Evolutionary conservation across 345 rosid genomes (phyloP).

Genomic region (Ricinus communis): DNA sequence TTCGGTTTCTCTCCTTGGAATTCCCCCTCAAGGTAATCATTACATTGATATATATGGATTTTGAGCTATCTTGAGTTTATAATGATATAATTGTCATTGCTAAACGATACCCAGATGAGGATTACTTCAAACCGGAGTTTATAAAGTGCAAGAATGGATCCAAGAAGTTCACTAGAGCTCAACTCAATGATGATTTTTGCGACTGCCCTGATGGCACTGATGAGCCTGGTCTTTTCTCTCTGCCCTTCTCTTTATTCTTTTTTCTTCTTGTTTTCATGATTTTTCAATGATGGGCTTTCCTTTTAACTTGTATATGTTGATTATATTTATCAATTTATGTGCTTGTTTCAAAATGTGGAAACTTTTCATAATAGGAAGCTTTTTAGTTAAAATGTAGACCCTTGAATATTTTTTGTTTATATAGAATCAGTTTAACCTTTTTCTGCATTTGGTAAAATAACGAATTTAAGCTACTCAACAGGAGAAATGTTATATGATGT

Average conservation of each 20-base stretch:
- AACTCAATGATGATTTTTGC: constrained; percentile 88
- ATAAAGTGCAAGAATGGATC: constrained; percentile 81
- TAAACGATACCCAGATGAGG: constrained; percentile 49
- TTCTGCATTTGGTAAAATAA: too few species aligned
- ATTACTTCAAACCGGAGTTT: constrained; percentile 53
- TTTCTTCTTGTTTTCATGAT: neutral
- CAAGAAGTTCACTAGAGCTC: constrained; percentile 63
- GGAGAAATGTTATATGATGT: neutral
- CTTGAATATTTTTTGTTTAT: neutral
- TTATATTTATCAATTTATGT: neutral
- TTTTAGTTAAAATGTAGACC: neutral
- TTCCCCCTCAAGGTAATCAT: constrained; percentile 69
- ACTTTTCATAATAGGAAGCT: neutral
- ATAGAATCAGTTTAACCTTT: neutral
- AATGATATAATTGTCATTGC: neutral
- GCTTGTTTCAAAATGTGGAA: neutral
- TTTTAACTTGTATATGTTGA: neutral
- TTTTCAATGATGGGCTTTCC: neutral
- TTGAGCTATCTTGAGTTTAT: neutral
- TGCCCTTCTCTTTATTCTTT: neutral
- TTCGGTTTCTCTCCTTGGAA: constrained; percentile 45
- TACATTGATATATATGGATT: neutral
- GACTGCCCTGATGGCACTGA: constrained; percentile 89
- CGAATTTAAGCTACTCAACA: neutral
- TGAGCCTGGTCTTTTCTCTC: constrained; percentile 59